phyloP scores from a whole-genome alignment of 495 filamentous ascomycete species.

The Daldinia bambusicola region DNA sequence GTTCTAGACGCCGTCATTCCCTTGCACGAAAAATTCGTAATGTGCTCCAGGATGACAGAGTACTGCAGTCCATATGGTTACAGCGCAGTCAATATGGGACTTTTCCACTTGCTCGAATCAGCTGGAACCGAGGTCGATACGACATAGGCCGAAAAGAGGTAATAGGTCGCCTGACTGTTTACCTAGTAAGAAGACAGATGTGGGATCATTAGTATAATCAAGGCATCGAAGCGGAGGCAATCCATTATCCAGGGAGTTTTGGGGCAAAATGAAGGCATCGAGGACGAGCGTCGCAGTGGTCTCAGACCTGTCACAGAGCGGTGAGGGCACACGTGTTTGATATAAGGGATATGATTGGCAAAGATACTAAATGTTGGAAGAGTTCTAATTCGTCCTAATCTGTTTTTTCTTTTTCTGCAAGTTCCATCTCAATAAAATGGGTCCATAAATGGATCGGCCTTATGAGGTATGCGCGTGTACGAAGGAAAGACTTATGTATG shows the following conservation, averaged over 20 bases:
- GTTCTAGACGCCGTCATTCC: constrained; percentile 21
- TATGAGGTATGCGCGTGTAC: background rate
- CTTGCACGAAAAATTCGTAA: constrained; percentile 5
- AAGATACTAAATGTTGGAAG: background rate
- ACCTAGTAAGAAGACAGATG: constrained; percentile 12
- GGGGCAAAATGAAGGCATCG: constrained; percentile 28
- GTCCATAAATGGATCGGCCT: background rate
- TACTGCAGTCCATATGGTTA: constrained; percentile 27
- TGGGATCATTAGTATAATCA: background rate
- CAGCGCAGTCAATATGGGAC: constrained; percentile 17
- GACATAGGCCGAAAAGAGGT: constrained; percentile 20
- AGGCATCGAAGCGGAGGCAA: background rate
- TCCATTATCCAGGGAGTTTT: background rate
- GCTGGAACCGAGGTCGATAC: constrained; percentile 21
- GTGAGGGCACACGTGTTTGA: constrained; percentile 39
- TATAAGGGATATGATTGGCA: constrained; percentile 31
- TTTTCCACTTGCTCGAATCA: constrained; percentile 9
- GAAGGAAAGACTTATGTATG: background rate
- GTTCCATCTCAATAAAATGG: constrained; percentile 18
- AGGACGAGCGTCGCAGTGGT: constrained; percentile 9
- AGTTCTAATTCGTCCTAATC: background rate
- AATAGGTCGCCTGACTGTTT: constrained; percentile 36
- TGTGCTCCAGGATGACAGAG: constrained; percentile 21
- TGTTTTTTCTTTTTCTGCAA: constrained; percentile 8
- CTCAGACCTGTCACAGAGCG: constrained; percentile 36